Base-by-base conservation (phyloP, 139 green algal genomes). In the Axilococcus clingmanii region DNA sequence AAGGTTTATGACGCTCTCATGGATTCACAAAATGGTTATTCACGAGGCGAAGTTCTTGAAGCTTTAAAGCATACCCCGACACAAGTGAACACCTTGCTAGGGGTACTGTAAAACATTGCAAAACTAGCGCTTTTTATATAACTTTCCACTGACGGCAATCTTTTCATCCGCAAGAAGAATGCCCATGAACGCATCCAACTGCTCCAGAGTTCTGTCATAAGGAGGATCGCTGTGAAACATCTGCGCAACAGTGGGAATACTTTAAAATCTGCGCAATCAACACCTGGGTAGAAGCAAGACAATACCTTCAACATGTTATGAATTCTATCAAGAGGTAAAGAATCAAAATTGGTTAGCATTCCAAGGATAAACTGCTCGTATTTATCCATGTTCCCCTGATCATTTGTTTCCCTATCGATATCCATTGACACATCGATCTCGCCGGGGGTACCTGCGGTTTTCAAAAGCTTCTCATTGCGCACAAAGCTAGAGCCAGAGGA, bases 301-400 rank as follows among this genome's bases (percentile, higher is more conserved):
- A n/a, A n/a, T 42, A n/a, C n/a, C n/a, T 91, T 88, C 32, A 97
- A 74, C 80, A 96, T 91, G 72, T 92, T 86, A 64, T 97, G 87
- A 40, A 97, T 86, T 4, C 86, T 67, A 23, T 94, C 86, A 40
- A 93, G 47, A 0, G 86, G 71, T 55, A 96, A 59, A 5, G 66
- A 59, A 20, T 82, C 78, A 59, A 86, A 89, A 59, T 94, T 95
- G 16, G 81, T 89, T 8, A 95, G 76, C 78, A 95, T 92, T 29
- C 82, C 83, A 34, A 90, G 71, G 32, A 97, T 74, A 57, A 86
- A 95, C 25, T 76, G 72, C 57, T 93, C 81, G 49, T 77, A 86
- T 1, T 76, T 49, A 7, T 53, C 63, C 76, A 91, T 82, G 17
- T 77, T 64, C 36, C 62, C 46, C 3, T 40, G 5, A 9, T 24